These are phyloP conservation scores for Halenospora varia DNA, from an alignment of 495 filamentous ascomycete genomes.

Conservation along the genomic window DNA sequence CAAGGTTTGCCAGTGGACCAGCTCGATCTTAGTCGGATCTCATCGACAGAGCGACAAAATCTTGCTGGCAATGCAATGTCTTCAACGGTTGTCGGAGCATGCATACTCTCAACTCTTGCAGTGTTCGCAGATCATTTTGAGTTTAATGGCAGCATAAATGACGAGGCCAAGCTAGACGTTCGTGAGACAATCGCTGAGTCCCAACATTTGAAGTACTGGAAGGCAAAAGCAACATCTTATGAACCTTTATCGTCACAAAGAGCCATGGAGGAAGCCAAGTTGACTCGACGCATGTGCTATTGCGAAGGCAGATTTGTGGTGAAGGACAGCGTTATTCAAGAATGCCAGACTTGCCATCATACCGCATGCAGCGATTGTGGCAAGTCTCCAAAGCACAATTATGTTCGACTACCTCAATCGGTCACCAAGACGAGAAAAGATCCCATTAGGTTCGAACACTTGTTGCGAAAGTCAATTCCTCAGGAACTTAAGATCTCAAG, in stretches of 20 bases:
- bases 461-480: constrained; percentile 42
- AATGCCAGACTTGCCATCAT: constrained; percentile 50
- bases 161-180: background rate
- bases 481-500: constrained; percentile 37
- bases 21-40: constrained; percentile 60
- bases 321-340: constrained; percentile 32
- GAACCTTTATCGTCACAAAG: background rate
- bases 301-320: constrained; percentile 53
- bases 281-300: constrained; percentile 44
- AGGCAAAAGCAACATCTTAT: background rate
- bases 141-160: background rate
- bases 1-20: constrained; percentile 68
- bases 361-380: constrained; percentile 52
- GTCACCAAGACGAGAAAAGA: constrained; percentile 22
- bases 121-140: constrained; percentile 29
- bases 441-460: constrained; percentile 46
- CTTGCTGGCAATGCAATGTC: constrained; percentile 86
- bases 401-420: constrained; percentile 13
- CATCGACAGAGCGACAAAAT: constrained; percentile 60
- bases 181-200: background rate
- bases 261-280: constrained; percentile 24
- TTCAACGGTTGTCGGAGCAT: constrained; percentile 65
- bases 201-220: no score
- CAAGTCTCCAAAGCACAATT: constrained; percentile 53
- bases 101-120: constrained; percentile 53